Percentiles rank a stretch among this genome's conserved stretches.
Evolutionary conservation across 2,329 filamentous ascomycete species (phyloP).

Genomic region (Aspergillus sergii): DNA sequence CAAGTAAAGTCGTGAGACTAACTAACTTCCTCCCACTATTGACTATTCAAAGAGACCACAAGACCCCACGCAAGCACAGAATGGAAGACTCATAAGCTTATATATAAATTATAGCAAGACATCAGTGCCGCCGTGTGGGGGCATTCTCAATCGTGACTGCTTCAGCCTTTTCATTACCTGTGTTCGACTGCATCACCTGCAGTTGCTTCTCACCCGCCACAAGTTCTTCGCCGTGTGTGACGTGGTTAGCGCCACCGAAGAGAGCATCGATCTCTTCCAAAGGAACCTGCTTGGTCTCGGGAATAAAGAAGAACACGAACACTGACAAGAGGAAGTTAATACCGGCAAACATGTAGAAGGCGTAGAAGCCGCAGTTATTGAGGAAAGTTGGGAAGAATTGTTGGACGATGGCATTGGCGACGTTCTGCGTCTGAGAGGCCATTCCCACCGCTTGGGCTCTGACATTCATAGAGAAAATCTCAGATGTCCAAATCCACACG

Average conservation of each 20-base stretch:
- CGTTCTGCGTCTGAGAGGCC: constrained; percentile 63
- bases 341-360: constrained; percentile 59
- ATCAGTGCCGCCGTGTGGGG: constrained; percentile 2
- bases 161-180: constrained; percentile 14
- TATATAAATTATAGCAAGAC: not conserved
- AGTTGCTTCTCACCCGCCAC: constrained; percentile 28
- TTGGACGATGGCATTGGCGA: constrained; percentile 68
- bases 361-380: constrained; percentile 58
- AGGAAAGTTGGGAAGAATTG: constrained; percentile 72
- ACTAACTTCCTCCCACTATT: not conserved
- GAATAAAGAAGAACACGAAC: constrained; percentile 56
- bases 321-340: constrained; percentile 54
- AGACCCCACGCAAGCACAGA: not conserved
- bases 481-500: constrained; percentile 71
- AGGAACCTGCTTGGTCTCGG: constrained; percentile 53
- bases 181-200: constrained; percentile 16
- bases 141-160: constrained; percentile 28
- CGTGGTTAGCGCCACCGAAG: constrained; percentile 42
- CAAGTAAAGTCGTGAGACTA: not conserved
- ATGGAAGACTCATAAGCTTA: not conserved
- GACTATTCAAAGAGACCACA: not conserved
- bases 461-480: constrained; percentile 73
- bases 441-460: constrained; percentile 71
- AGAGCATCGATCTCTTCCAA: constrained; percentile 43
- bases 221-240: constrained; percentile 35